Percentiles rank a stretch among this genome's conserved stretches.
These are phyloP conservation scores for Cytospora leucostoma DNA, from an alignment of 2,329 filamentous ascomycete species.

Conservation along the genomic window DNA sequence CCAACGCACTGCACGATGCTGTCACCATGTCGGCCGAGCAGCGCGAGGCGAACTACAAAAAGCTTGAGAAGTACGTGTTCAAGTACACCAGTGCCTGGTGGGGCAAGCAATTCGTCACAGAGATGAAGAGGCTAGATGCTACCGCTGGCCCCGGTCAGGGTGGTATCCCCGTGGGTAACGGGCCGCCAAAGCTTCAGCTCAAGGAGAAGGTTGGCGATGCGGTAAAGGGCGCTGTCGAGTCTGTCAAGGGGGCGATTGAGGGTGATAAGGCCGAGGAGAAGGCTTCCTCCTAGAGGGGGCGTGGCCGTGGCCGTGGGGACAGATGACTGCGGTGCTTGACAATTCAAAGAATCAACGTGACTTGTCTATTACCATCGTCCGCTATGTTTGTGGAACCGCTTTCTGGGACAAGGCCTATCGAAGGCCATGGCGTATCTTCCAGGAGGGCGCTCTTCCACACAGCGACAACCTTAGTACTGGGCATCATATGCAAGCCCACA, in stretches of 20 bases:
- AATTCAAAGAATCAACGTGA: too few species aligned
- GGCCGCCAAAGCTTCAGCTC: conserved; percentile 26
- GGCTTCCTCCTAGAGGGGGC: background rate
- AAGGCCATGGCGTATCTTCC: too few species aligned
- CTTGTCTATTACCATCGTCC: too few species aligned
- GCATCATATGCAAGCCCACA: too few species aligned
- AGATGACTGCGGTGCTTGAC: too few species aligned
- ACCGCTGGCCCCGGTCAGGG: conserved; percentile 30
- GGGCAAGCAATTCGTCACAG: conserved; percentile 88
- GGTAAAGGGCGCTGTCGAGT: conserved; percentile 22
- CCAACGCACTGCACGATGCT: conserved; percentile 91
- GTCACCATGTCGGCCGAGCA: conserved; percentile 94
- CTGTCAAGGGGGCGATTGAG: conserved; percentile 11
- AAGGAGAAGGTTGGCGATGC: conserved; percentile 23
- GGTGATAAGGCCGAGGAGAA: conserved; percentile 19
- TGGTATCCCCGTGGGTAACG: conserved; percentile 20
- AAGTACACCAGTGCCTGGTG: conserved; percentile 98
- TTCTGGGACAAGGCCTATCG: too few species aligned
- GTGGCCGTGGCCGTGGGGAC: background rate
- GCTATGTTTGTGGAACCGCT: too few species aligned
- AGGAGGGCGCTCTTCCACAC: too few species aligned
- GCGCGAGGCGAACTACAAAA: conserved; percentile 82
- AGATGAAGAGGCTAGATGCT: conserved; percentile 62
- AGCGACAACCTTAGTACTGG: too few species aligned
- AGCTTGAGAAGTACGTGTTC: conserved; percentile 91